A percentile compares a stretch with the other conserved stretches of the same genome.
Conservation (phyloP, 2,329 filamentous ascomycete species). For the Xylariaceae sp. region DNA sequence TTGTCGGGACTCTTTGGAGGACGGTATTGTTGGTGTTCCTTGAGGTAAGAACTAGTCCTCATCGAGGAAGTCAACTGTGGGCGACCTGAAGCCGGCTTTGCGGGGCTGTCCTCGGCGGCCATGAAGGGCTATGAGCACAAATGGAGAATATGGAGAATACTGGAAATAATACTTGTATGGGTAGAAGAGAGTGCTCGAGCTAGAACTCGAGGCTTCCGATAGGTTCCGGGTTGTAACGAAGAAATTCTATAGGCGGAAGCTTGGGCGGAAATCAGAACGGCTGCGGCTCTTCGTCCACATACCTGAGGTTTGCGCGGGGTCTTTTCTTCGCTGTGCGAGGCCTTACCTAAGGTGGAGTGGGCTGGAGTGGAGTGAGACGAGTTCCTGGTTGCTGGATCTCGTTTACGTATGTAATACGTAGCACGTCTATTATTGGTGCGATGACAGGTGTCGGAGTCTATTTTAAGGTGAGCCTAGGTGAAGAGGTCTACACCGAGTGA, state of each 20-base stretch:
- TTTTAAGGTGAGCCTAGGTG: not conserved
- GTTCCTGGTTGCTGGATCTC: slow-evolving; percentile 25
- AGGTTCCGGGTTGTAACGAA: not conserved
- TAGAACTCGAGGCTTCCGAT: not conserved
- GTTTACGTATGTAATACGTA: too few species aligned
- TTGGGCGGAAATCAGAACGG: not conserved
- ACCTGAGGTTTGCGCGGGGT: not conserved
- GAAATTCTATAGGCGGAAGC: not conserved
- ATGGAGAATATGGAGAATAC: not conserved
- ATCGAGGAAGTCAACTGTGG: slow-evolving; percentile 54
- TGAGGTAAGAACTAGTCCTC: slow-evolving; percentile 65
- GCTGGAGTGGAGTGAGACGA: slow-evolving; percentile 6
- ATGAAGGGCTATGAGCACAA: slow-evolving; percentile 16
- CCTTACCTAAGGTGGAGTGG: not conserved
- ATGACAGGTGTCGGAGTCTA: not conserved
- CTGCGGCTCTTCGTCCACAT: not conserved
- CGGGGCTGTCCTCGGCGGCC: slow-evolving; percentile 32
- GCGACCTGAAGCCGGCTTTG: slow-evolving; percentile 39
- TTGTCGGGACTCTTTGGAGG: slow-evolving; percentile 57
- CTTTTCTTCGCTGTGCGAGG: not conserved
- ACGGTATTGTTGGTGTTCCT: slow-evolving; percentile 66
- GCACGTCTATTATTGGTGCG: slow-evolving; percentile 12
- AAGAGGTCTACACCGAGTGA: not conserved
- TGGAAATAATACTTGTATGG: not conserved
- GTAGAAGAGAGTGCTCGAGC: not conserved